Evolutionary conservation across 139 green algal species (phyloP).

Genomic region (Coccomyxa sp.): DNA sequence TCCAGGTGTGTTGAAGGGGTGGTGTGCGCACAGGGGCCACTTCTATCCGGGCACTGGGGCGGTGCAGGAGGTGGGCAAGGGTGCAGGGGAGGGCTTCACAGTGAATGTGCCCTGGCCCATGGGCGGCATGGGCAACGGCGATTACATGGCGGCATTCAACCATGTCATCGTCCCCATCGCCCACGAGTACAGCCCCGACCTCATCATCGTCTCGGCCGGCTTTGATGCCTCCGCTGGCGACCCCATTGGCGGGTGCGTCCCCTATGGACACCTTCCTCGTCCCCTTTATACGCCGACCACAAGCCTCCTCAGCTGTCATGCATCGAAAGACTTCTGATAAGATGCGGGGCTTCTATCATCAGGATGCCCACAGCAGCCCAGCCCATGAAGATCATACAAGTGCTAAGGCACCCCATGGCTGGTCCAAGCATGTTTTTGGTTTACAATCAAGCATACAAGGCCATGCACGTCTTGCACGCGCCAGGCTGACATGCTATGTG

Average conservation of each 20-base stretch:
- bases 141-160: slow-evolving; percentile 60
- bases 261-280: background rate
- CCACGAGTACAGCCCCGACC: slow-evolving; percentile 54
- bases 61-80: slow-evolving; percentile 44
- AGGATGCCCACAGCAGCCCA: no score
- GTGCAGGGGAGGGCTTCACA: slow-evolving; percentile 50
- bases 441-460: no score
- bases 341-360: no score
- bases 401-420: no score
- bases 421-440: no score
- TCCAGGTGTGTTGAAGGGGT: no score
- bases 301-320: no score
- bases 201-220: slow-evolving; percentile 59
- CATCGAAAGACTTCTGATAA: no score
- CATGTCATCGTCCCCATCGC: slow-evolving; percentile 71
- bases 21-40: slow-evolving; percentile 16
- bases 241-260: slow-evolving; percentile 33
- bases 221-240: slow-evolving; percentile 52
- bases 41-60: slow-evolving; percentile 45
- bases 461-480: no score
- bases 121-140: slow-evolving; percentile 39
- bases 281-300: background rate
- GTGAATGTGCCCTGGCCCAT: slow-evolving; percentile 62
- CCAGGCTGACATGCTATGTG: no score
- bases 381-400: no score